phyloP scores from a whole-genome alignment of 2,329 filamentous ascomycete species.

The Paraconiothyrium brasiliense region DNA sequence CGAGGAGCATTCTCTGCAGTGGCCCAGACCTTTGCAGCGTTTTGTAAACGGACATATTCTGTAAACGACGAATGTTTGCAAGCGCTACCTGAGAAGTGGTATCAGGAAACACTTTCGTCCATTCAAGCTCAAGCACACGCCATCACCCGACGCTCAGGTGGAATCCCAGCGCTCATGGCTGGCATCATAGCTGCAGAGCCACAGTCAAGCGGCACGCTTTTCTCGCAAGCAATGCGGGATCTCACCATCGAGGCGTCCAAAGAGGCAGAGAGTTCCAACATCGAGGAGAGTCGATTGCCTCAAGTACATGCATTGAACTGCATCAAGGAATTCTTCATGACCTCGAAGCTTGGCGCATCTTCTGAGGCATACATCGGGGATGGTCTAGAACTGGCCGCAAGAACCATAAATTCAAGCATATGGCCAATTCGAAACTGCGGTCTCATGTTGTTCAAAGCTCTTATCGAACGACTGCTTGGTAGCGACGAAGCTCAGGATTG shows the following conservation, averaged over 20 bases:
- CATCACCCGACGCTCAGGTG: conserved; percentile 86
- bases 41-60: conserved; percentile 73
- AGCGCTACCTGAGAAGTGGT: conserved; percentile 72
- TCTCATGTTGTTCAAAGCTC: conserved; percentile 83
- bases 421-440: conserved; percentile 97
- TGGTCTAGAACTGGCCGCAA: conserved; percentile 80
- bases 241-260: conserved; percentile 68
- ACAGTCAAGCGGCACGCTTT: conserved; percentile 64
- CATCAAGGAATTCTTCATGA: conserved; percentile 89
- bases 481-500: conserved; percentile 73
- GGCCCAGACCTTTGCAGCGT: conserved; percentile 83
- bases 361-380: conserved; percentile 79
- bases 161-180: conserved; percentile 85
- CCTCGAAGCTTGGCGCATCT: conserved; percentile 75
- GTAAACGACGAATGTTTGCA: conserved; percentile 57
- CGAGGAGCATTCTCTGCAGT: conserved; percentile 94
- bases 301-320: conserved; percentile 97
- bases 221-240: conserved; percentile 70
- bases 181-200: conserved; percentile 78
- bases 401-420: conserved; percentile 79
- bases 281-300: conserved; percentile 70
- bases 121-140: conserved; percentile 81
- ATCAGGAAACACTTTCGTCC: conserved; percentile 72
- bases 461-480: conserved; percentile 82
- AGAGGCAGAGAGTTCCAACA: conserved; percentile 64